Evolutionary conservation across 2,329 filamentous ascomycete species (phyloP), one percentile per base, ranked within the genome.

Genomic region (Ilyonectria robusta): DNA sequence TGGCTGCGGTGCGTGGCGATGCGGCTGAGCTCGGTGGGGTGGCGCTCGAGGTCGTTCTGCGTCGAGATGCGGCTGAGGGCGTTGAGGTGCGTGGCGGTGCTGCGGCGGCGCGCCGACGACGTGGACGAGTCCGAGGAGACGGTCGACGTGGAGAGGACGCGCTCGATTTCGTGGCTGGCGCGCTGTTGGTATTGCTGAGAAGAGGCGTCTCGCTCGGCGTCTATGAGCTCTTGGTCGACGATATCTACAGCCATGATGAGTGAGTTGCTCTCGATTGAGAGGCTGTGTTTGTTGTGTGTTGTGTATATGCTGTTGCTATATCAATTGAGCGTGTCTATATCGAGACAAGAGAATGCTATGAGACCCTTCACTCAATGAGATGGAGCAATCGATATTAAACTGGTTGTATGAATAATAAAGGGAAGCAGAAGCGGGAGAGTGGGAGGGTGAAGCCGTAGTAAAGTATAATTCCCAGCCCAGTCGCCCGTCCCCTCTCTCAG

Each of bases 1-100:
- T 94, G 92, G 70, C 89, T 92, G 56, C 88, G 83, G 40, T 89
- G 87, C 4, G 93, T 94, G 51, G 91, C 87, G 69, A 95, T 94
- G 42, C 93, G 88, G 77, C 88, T 89, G 66, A 95, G 83, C 60
- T 88, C 91, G 9, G 92, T 93, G 19, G 88, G 88, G 71, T 93
- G 88, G 64, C 91, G 85, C 77, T 93, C 92, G 44, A 94, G 85
- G 75, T 94, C 92, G 72, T 84, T 82, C 69, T 90, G 86, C 4
- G 91, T 93, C 6, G 89, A 85, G n/a, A 89, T 78, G 59, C 90
- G 85, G 75, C 87, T 89, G 81, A 93, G 86, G 57, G 81, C 82
- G 63, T 84, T 81, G 68, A 79, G 53, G 54, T 68, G 15, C 1
- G 15, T 42, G 40, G 15, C 66, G 29, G 68, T 80, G 46, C 78